Conservation (phyloP, 2,329 filamentous ascomycete species). For the Botryosphaeria dothidea region DNA sequence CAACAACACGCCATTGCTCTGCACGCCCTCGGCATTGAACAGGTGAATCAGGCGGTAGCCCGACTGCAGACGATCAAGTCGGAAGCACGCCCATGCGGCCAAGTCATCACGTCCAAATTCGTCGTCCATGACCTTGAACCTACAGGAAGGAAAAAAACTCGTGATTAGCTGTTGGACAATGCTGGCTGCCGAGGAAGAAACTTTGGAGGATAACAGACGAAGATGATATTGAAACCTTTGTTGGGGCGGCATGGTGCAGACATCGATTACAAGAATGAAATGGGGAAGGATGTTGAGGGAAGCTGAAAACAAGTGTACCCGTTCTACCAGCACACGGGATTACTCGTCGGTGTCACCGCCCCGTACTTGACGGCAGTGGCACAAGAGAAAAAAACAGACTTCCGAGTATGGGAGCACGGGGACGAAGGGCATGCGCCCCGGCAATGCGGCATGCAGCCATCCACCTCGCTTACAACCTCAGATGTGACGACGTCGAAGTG, state of each 20-base stretch:
- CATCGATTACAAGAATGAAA: neutral
- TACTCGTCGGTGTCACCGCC: too few species aligned
- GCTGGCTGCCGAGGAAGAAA: neutral
- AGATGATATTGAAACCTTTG: too few species aligned
- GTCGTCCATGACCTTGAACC: conserved; percentile 86
- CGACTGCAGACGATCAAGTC: conserved; percentile 74
- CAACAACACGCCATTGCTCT: conserved; percentile 69
- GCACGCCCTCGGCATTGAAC: conserved; percentile 65
- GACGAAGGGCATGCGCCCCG: neutral
- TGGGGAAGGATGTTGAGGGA: neutral
- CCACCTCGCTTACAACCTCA: neutral
- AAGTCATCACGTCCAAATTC: conserved; percentile 76
- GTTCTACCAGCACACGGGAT: too few species aligned
- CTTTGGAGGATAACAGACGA: too few species aligned
- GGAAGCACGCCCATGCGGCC: conserved; percentile 85
- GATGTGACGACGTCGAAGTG: neutral
- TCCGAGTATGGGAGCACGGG: neutral
- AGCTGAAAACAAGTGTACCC: too few species aligned
- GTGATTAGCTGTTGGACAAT: neutral
- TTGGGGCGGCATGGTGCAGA: neutral
- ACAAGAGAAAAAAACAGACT: neutral
- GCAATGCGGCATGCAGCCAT: neutral
- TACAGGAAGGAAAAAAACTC: conserved; percentile 30
- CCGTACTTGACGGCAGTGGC: neutral
- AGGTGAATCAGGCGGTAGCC: conserved; percentile 80